phyloP scores from a whole-genome alignment of 495 filamentous ascomycete species.

The Amphirosellinia nigrospora region DNA sequence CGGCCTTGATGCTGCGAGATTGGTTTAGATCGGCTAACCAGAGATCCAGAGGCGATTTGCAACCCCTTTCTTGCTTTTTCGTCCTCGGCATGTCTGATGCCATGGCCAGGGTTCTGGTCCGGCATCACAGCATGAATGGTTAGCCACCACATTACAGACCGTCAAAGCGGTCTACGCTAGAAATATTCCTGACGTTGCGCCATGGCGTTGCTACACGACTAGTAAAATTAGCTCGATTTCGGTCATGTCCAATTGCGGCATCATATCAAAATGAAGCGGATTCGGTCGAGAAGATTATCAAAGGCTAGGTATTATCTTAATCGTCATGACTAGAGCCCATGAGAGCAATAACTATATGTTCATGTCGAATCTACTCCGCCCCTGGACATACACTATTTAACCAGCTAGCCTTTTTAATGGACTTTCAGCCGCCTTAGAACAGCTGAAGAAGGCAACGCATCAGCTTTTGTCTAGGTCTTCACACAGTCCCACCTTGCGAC shows the following conservation, averaged over 20 bases:
- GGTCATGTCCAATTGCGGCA: not conserved
- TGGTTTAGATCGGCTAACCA: not conserved
- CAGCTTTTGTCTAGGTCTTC: not conserved
- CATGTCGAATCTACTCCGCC: constrained; percentile 7
- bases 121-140: not conserved
- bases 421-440: constrained; percentile 2
- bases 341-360: not conserved
- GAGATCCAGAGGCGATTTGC: constrained; percentile 14
- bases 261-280: not conserved
- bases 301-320: not conserved
- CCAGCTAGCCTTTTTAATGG: not conserved
- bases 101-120: not conserved
- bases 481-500: not conserved
- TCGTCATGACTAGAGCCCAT: not conserved
- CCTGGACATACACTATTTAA: not conserved
- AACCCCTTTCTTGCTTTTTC: constrained; percentile 17
- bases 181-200: not conserved
- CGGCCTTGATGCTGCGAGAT: constrained; percentile 1
- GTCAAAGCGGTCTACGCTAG: not conserved
- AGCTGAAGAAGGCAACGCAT: constrained; percentile 16
- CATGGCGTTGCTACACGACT: constrained; percentile 7
- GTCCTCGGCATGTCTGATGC: constrained; percentile 1
- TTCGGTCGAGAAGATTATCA: not conserved
- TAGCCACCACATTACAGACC: constrained; percentile 11
- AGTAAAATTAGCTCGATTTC: not conserved